Conservation (phyloP, 805 yeast species). For the Cephaloascus fragrans region DNA sequence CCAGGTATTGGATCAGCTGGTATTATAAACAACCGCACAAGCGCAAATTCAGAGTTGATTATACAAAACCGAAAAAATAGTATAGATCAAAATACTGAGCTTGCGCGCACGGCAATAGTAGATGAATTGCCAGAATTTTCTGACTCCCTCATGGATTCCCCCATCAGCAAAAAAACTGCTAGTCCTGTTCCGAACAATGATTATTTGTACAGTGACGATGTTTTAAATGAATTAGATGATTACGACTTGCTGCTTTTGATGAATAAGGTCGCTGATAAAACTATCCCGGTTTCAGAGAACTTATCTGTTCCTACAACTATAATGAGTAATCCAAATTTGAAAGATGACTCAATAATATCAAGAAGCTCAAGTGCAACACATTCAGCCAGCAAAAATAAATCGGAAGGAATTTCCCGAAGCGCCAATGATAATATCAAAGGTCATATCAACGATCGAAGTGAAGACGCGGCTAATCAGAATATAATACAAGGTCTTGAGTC, state of each 20-base stretch:
- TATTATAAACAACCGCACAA: neutral
- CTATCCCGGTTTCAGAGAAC: neutral
- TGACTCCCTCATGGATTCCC: slow-evolving; percentile 5
- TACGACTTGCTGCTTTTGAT: slow-evolving; percentile 7
- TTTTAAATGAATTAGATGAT: slow-evolving; percentile 15
- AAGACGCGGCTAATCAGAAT: neutral
- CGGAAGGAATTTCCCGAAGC: neutral
- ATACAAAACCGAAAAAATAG: neutral
- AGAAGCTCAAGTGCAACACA: neutral
- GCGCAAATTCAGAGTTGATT: neutral
- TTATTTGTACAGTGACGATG: slow-evolving; percentile 39
- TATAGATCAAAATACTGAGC: too few relatives aligned
- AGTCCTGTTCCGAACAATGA: neutral
- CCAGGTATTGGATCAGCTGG: too few relatives aligned
- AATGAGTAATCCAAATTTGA: neutral
- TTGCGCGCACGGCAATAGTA: neutral
- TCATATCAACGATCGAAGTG: neutral
- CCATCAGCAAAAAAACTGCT: neutral
- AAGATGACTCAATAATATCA: neutral
- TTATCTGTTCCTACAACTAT: neutral
- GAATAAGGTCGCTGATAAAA: neutral
- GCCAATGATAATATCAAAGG: neutral
- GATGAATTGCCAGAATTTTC: neutral
- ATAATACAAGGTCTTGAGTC: neutral
- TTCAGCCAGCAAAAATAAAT: neutral